A percentile compares a stretch with the other conserved stretches of the same genome.
Conservation (phyloP, 768 basidiomycete species). For the Amanita inopinata region DNA sequence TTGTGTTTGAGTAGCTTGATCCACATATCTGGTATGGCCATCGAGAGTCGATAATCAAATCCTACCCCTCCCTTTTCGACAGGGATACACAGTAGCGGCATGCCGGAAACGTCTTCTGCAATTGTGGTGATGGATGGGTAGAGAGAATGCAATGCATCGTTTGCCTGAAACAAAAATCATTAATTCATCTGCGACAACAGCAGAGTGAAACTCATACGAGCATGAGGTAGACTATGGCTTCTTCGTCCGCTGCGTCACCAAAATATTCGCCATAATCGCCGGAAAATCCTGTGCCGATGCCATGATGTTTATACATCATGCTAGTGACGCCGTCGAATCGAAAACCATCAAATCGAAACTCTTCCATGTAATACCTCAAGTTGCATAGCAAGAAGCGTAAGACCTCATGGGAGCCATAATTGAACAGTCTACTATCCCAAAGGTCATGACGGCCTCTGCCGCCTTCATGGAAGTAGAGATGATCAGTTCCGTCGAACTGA, state of each 20-base stretch:
- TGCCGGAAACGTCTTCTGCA: constrained; percentile 98
- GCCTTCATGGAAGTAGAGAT: constrained; percentile 95
- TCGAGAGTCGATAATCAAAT: constrained; percentile 95
- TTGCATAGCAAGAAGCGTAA: constrained; percentile 92
- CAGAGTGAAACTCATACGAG: constrained; percentile 50
- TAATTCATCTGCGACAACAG: neutral
- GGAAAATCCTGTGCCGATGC: constrained; percentile 95
- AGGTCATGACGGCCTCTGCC: constrained; percentile 85
- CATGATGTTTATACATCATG: constrained; percentile 99
- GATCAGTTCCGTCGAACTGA: constrained; percentile 94
- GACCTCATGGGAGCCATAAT: constrained; percentile 93
- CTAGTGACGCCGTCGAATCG: constrained; percentile 98
- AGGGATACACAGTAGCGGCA: constrained; percentile 87
- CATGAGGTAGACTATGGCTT: constrained; percentile 95
- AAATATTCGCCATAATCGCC: constrained; percentile 99
- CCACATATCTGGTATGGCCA: constrained; percentile 99
- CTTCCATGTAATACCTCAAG: constrained; percentile 90
- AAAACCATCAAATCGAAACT: constrained; percentile 95
- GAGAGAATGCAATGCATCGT: constrained; percentile 76
- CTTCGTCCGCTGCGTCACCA: constrained; percentile 72
- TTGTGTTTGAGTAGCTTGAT: constrained; percentile 97
- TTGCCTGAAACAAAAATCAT: constrained; percentile 55
- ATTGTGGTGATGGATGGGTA: constrained; percentile 83
- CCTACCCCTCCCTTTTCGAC: constrained; percentile 81
- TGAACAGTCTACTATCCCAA: constrained; percentile 97